Conservation (phyloP, 352 stramenopile species). For the Blastocystis sp. region DNA sequence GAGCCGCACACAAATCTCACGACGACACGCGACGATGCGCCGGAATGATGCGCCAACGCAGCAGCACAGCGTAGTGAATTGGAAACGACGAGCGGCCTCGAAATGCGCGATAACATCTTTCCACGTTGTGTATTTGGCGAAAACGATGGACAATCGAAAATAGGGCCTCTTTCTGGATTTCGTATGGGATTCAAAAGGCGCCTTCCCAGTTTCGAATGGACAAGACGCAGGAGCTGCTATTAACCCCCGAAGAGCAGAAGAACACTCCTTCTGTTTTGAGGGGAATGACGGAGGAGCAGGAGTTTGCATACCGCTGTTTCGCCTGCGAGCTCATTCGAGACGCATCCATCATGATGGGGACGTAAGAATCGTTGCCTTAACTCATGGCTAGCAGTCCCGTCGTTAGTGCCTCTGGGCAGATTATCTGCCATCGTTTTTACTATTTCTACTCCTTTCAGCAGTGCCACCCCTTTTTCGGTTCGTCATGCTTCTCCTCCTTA, state of each 20-base stretch:
- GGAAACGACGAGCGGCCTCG: neutral
- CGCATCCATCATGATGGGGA: neutral
- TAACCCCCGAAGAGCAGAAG: conserved; percentile 21
- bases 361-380: too few relatives aligned
- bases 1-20: neutral
- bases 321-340: conserved; percentile 68
- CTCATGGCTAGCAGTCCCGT: conserved; percentile 44
- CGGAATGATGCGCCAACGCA: neutral
- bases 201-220: neutral
- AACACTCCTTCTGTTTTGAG: conserved; percentile 40
- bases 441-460: conserved; percentile 65
- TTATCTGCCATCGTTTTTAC: conserved; percentile 61
- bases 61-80: neutral
- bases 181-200: too few relatives aligned
- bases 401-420: conserved; percentile 68
- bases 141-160: too few relatives aligned
- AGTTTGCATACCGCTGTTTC: conserved; percentile 64
- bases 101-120: neutral
- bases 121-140: too few relatives aligned
- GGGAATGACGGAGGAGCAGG: conserved; percentile 28
- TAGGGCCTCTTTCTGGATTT: too few relatives aligned
- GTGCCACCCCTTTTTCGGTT: conserved; percentile 62
- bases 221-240: neutral
- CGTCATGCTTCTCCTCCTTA: conserved; percentile 16
- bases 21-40: too few relatives aligned